Evolutionary conservation across 768 basidiomycete genomes (phyloP), one percentile per base, ranked within the genome.

Genomic region (Hydnomerulius pinastri): DNA sequence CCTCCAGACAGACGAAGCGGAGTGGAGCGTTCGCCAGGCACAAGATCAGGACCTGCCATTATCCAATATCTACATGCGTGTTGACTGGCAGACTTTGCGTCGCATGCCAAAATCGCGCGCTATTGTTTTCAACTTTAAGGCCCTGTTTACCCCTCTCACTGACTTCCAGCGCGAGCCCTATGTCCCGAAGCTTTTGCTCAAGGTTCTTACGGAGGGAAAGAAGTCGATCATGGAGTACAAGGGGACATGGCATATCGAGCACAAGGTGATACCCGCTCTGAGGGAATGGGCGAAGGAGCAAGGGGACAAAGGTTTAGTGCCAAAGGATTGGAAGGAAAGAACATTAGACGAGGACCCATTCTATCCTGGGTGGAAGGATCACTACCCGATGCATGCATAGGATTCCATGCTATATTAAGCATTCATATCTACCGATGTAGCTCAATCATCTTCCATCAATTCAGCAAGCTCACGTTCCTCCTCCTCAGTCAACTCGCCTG

Each of bases 391-490:
- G 43, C 53, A 59, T 24, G 47, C 42, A 20, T 55, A 51, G 27
- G 23, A 35, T 27, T 15, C 39, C 23, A 29, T 35, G 12, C 29
- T 12, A 38, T 27, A 36, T 39, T 41, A 29, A 29, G 25, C 23
- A 29, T 28, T 43, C 18, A 18, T 43, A 10, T 11, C 9, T 2
- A 27, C 23, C 41, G 17, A 27, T 17, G 17, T 35, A 32, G 23
- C 27, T 56, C 53, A 62, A 10, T 70, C 62, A 27, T 61, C 68
- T 52, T 65, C 75, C 79, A 88, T 79, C 30, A 97, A 68, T 62
- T 93, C 92, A 30, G 85, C 93, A 18, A 98, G 73, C 66, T 97
- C 93, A 18, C 82, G 77, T 60, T 94, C 92, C 68, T 97, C 95
- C 45, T 96, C 95, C 60, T 87, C 91, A 9, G 93, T 88, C 68